Evolutionary conservation across 1,284 basidiomycete species (phyloP), one percentile per base, ranked within the genome.

Genomic region (Naganishia sp.): DNA sequence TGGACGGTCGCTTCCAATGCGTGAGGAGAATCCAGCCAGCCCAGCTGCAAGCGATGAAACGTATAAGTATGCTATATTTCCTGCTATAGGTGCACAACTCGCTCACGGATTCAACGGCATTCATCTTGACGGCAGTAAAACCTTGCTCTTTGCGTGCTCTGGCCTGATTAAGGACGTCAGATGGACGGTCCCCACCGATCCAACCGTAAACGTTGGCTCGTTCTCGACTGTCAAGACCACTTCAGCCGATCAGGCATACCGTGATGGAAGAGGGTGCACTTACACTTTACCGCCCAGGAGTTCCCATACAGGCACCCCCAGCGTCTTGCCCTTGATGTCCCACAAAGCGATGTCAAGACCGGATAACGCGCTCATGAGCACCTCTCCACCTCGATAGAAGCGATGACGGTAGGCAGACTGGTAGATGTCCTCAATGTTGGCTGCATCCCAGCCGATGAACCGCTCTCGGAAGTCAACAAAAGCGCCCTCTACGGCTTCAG

Each of bases 71-170:
- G 45, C 46, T 43, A 18, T 28, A 25, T 28, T 28, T 41, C 51
- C 21, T 32, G 18, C 23, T 50, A 5, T 50, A n/a, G 15, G 15
- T 46, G 13, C 15, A 66, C 15, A 75, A 79, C 10, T 6, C 25
- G 67, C 73, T 63, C 46, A 73, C 74, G 9, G 71, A 72, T 57
- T 75, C 74, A 39, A 72, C 72, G 18, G 71, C 88, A 73, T 90
- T 90, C 88, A 89, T 90, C 81, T 79, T 79, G 53, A 90, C 88
- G 2, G 86, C 85, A 0, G 85, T 87, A 76, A 90, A 90, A 3
- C 88, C 88, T 75, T 90, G 86, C 17, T 80, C 81, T 71, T 87
- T 87, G 25, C 89, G 83, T 18, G 79, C 80, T 66, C 82, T 80
- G 3, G 89, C 88, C 65, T 85, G 85, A 42, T 83, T 83, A 35